Percentiles rank a stretch among this genome's conserved stretches.
Conservation (phyloP, 441 rosid genomes). For the Eruca vesicaria region DNA sequence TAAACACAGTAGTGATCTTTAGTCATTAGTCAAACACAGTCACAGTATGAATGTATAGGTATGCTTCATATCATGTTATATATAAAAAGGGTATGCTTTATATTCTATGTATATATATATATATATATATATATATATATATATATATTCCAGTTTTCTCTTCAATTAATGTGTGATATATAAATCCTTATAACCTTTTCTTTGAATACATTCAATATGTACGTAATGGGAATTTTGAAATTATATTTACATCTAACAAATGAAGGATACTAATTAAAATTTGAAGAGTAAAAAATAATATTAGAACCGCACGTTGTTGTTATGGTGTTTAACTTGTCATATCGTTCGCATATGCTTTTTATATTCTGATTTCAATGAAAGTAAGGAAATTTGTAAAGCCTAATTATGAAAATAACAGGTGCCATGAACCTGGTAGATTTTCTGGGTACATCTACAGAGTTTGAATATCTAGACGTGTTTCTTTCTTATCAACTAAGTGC, state of each 20-base stretch:
- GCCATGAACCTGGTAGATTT: slow-evolving; percentile 20
- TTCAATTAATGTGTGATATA: background rate
- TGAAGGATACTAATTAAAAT: background rate
- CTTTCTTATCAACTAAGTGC: slow-evolving; percentile 22
- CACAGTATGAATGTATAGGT: background rate
- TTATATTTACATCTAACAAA: background rate
- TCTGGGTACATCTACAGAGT: background rate
- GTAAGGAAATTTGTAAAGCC: background rate
- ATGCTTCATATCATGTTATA: background rate
- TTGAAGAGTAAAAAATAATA: background rate
- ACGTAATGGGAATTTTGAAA: background rate
- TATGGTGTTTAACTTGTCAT: slow-evolving; percentile 8
- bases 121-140: background rate
- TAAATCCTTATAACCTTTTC: background rate
- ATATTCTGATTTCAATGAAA: background rate
- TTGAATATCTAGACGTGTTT: slow-evolving; percentile 33
- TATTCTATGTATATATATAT: background rate
- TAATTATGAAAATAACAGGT: slow-evolving; percentile 35
- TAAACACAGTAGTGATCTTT: too few relatives aligned
- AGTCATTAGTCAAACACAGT: too few relatives aligned
- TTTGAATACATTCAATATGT: background rate
- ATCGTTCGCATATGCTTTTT: background rate
- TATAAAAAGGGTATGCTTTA: too few relatives aligned
- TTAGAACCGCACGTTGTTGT: background rate
- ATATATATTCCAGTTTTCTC: background rate